Conservation (phyloP, 2,329 filamentous ascomycete species). For the Sporothrix globosa region DNA sequence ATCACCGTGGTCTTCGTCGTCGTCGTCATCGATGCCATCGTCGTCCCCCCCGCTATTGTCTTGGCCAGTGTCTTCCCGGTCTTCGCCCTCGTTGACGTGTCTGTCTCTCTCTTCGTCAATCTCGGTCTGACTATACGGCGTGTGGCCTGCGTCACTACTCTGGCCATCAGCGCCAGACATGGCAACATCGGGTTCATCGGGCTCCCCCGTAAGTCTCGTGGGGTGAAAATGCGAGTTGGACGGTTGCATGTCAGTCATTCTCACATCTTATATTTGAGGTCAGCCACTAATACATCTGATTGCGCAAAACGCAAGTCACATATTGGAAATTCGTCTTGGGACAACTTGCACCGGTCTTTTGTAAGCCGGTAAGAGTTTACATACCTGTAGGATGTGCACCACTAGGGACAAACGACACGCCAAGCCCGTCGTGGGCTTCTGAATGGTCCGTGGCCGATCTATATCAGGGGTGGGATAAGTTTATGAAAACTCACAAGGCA, state of each 20-base stretch:
- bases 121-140: background rate
- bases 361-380: background rate
- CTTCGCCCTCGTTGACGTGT: conserved; percentile 32
- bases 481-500: background rate
- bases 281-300: background rate
- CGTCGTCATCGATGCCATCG: conserved; percentile 35
- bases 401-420: conserved; percentile 51
- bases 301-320: too few species aligned
- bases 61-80: background rate
- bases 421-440: background rate
- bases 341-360: background rate
- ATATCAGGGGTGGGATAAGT: background rate
- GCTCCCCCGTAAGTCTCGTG: conserved; percentile 58
- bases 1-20: conserved; percentile 51
- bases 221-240: conserved; percentile 40
- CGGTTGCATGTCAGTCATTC: conserved; percentile 36
- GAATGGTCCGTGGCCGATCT: background rate
- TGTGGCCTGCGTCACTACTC: conserved; percentile 41
- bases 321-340: background rate
- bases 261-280: background rate
- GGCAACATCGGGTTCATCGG: conserved; percentile 64
- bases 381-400: conserved; percentile 63
- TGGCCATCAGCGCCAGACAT: conserved; percentile 72
- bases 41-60: conserved; percentile 46
- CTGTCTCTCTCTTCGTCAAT: conserved; percentile 45